A percentile compares a stretch with the other conserved stretches of the same genome.
phyloP scores from a whole-genome alignment of 1,284 basidiomycete genomes.

The Pascua guehoae region DNA sequence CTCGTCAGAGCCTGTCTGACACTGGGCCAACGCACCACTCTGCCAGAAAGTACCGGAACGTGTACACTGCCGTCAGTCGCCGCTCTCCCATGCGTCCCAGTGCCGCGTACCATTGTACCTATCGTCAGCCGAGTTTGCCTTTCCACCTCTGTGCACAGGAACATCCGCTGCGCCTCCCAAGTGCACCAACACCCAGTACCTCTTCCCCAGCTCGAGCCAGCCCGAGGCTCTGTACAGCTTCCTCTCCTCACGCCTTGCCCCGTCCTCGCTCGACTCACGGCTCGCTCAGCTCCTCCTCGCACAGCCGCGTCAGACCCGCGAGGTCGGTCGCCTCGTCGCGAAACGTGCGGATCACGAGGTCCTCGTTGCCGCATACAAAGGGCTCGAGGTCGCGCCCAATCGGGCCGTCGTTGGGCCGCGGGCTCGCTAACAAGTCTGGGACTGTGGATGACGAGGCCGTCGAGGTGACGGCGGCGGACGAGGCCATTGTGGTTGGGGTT shows the following conservation, averaged over 20 bases:
- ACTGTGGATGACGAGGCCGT: no score
- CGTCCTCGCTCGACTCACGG: conserved; percentile 67
- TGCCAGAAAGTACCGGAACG: conserved; percentile 78
- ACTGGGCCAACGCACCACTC: conserved; percentile 64
- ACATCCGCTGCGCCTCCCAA: not conserved
- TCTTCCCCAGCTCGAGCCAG: not conserved
- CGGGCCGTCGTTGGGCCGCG: no score
- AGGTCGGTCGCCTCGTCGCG: conserved; percentile 63
- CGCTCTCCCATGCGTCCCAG: no score
- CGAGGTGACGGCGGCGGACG: no score
- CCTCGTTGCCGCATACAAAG: no score
- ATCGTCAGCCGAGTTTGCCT: not conserved
- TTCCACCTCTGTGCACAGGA: not conserved
- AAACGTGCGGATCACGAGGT: conserved; percentile 19
- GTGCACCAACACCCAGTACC: conserved; percentile 1
- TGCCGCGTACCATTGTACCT: conserved; percentile 11
- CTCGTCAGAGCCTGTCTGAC: no score
- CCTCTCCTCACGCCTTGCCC: not conserved
- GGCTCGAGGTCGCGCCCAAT: no score
- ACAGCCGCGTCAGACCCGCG: conserved; percentile 73
- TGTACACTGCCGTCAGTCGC: conserved; percentile 38
- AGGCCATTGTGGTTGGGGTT: no score
- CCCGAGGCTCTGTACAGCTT: no score
- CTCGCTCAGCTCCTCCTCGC: conserved; percentile 89
- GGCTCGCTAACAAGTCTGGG: no score